A percentile compares a stretch with the other conserved stretches of the same genome.
phyloP scores from a whole-genome alignment of 345 rosid species.

The Noccaea caerulescens region DNA sequence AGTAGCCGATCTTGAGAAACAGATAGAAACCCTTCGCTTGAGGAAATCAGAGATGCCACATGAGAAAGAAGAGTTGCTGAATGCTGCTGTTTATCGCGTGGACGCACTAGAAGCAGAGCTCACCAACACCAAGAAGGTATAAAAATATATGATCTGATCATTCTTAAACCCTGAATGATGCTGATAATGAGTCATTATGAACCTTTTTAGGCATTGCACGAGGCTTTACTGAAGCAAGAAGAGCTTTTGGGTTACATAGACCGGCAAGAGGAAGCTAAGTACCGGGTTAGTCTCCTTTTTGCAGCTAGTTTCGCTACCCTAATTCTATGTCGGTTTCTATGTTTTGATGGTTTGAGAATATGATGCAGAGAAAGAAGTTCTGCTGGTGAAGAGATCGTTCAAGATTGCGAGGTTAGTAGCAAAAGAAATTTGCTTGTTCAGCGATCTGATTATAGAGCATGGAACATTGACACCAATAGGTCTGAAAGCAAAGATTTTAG shows the following conservation, averaged over 20 bases:
- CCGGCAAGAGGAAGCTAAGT: conserved; percentile 58
- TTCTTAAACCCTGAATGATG: not conserved
- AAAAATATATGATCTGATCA: not conserved
- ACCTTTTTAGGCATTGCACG: conserved; percentile 64
- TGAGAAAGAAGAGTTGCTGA: conserved; percentile 79
- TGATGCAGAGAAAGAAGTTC: conserved; percentile 42
- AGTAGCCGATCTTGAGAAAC: conserved; percentile 72
- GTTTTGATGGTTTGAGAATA: conserved; percentile 12
- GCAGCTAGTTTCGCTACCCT: not conserved
- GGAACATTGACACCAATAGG: conserved; percentile 25
- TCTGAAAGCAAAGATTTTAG: conserved; percentile 14
- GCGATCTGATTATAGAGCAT: not conserved
- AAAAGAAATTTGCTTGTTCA: not conserved
- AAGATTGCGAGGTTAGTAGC: conserved; percentile 4
- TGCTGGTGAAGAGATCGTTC: conserved; percentile 34
- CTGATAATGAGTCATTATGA: conserved; percentile 12
- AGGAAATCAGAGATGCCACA: conserved; percentile 70
- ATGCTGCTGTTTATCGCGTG: conserved; percentile 80
- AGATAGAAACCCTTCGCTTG: conserved; percentile 58
- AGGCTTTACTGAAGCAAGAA: conserved; percentile 78
- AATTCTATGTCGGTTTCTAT: not conserved
- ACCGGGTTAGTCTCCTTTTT: conserved; percentile 49
- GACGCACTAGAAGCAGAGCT: conserved; percentile 88
- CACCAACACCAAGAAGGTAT: conserved; percentile 72
- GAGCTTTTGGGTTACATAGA: conserved; percentile 80